phyloP scores from a whole-genome alignment of 495 filamentous ascomycete genomes.

The Aspergillus saccharolyticus region DNA sequence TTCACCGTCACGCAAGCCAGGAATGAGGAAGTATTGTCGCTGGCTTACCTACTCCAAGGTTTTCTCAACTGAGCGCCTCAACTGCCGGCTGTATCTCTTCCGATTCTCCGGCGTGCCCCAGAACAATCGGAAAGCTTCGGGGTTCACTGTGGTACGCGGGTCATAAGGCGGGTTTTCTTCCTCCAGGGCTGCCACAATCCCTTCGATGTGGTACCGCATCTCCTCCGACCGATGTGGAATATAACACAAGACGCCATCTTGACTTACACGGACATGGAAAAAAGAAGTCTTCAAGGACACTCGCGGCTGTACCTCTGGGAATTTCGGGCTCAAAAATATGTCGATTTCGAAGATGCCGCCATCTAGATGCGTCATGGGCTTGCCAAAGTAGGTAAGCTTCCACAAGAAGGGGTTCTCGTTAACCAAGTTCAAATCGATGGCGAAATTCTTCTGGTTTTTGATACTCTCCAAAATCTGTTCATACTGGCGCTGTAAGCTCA shows the following conservation, averaged over 20 bases:
- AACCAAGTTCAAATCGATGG: slow-evolving; percentile 68
- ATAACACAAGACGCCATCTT: slow-evolving; percentile 78
- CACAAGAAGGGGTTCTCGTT: slow-evolving; percentile 54
- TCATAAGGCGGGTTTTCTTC: slow-evolving; percentile 86
- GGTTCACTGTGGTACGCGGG: slow-evolving; percentile 81
- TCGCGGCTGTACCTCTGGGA: slow-evolving; percentile 87
- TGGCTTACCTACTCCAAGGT: slow-evolving; percentile 50
- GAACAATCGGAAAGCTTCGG: slow-evolving; percentile 78
- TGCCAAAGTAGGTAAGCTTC: slow-evolving; percentile 76
- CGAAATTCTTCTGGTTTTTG: slow-evolving; percentile 60
- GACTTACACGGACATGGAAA: slow-evolving; percentile 84
- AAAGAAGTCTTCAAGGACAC: slow-evolving; percentile 74
- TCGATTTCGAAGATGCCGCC: slow-evolving; percentile 83
- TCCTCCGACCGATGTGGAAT: slow-evolving; percentile 70
- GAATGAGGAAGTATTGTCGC: too few relatives aligned
- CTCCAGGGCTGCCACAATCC: slow-evolving; percentile 76
- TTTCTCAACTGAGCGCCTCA: slow-evolving; percentile 57
- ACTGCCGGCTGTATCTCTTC: slow-evolving; percentile 74
- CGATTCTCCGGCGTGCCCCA: slow-evolving; percentile 79
- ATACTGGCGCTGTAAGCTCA: slow-evolving; percentile 75
- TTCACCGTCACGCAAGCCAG: background rate
- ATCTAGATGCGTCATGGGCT: slow-evolving; percentile 89
- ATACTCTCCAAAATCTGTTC: slow-evolving; percentile 75
- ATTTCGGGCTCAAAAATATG: slow-evolving; percentile 77
- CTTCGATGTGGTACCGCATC: slow-evolving; percentile 76